Evolutionary conservation across 1,139 yeast genomes (phyloP), one percentile per base, ranked within the genome.

Genomic region (Nakaseomyces nivariensis): DNA sequence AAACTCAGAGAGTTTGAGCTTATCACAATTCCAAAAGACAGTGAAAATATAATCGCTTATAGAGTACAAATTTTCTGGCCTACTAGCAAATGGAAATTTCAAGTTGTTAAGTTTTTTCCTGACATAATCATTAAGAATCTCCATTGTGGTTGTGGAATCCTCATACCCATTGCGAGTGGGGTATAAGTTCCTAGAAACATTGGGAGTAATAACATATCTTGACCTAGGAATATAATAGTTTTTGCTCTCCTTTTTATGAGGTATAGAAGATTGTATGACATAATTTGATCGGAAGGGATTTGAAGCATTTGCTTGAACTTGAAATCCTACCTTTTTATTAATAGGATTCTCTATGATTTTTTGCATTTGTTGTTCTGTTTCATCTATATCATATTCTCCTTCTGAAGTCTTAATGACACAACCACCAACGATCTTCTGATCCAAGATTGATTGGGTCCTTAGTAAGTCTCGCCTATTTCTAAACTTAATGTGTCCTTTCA

Each of bases 31-130:
- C 69, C 72, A 70, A 48, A 58, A 66, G 1, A 63, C 62, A 29
- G 68, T 68, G 44, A 68, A 50, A 42, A 71, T 63, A 50, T 67
- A 67, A 10, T 65, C 65, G 10, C 67, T 49, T 27, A 71, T 60
- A 31, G 63, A 59, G 7, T 50, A 55, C 40, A 69, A 46, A 49
- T 64, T 67, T 29, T 55, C 58, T 3, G 65, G 60, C 51, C 67
- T 61, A 1, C 69, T 60, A 4, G 71, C 69, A 22, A 56, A 51
- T 11, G 69, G 68, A 46, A 56, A 62, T 45, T 58, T 56, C 47
- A 67, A 51, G 46, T 67, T 69, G 38, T 68, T 67, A 49, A 68
- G 56, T 10, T 61, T 60, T 24, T 56, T 61, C 33, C 56, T 58
- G 0, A 67, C 62, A 45, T 63, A 58, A 44, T 55, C 62, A 51